These are phyloP conservation scores for Sonneratia caseolaris DNA, from an alignment of 345 rosid species.

Conservation along the genomic window DNA sequence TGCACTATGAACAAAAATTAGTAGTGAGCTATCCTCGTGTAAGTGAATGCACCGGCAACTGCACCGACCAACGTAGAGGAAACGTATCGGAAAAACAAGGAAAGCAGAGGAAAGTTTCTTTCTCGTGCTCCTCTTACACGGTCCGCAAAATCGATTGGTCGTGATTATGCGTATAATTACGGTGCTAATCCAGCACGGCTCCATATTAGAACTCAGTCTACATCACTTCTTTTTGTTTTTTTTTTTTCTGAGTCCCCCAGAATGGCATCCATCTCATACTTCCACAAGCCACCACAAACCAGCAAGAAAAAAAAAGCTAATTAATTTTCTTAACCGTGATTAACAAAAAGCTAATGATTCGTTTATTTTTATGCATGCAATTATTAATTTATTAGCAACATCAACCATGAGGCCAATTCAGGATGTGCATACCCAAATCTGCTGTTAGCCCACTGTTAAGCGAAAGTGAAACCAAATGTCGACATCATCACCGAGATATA, in stretches of 20 bases:
- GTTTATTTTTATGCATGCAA: neutral
- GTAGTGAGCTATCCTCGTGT: no score
- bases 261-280: constrained; percentile 1
- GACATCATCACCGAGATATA: neutral
- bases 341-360: no score
- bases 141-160: neutral
- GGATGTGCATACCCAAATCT: neutral
- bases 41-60: no score
- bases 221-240: no score
- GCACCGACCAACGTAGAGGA: no score
- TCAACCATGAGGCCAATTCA: neutral
- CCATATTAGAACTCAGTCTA: neutral
- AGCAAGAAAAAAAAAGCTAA: neutral
- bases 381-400: neutral
- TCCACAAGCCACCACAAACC: neutral
- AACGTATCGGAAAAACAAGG: no score
- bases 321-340: neutral
- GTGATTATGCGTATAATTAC: neutral
- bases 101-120: no score
- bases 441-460: neutral
- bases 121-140: no score
- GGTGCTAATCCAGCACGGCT: neutral
- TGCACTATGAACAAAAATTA: no score
- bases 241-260: neutral
- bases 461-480: neutral